Evolutionary conservation across 345 rosid species (phyloP), one percentile per base, ranked within the genome.

Genomic region (Lenwebbia sp.): DNA sequence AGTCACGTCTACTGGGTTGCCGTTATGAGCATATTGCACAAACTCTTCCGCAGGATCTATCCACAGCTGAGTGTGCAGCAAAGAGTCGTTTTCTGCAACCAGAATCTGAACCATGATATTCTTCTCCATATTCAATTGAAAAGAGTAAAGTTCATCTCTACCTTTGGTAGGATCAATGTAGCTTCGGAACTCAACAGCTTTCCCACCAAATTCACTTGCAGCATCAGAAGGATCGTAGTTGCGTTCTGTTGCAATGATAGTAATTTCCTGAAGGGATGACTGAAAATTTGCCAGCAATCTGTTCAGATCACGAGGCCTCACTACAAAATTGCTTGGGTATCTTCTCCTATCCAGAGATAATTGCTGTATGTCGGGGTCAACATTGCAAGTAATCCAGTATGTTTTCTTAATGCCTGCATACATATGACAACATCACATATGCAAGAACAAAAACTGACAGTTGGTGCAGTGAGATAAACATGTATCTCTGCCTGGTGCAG

Each of bases 1-100:
- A 55, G 99, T 97, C 89, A 97, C 93, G 83, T 97, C 99, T 51
- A 95, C 92, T 76, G 99, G 97, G 88, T 94, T 94, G 87, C 99
- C 96, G 47, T 70, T 86, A 90, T 96, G 98, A 88, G 89, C 89
- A 87, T 97, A 97, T 84, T 91, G 97, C 87, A 94, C 90, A 94
- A 96, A 97, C 89, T 96, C 99, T 90, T 96, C 98, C 3, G 89
- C 88, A 82, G 99, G 99, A 92, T 97, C 99, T 87, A 97, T 96
- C 99, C 99, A 96, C 55, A 96, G 93, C 89, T 95, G 98, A 87
- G 98, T 94, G 90, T 97, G 95, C 57, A 97, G 88, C 54, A 93
- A 90, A 56, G 96, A 91, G 88, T 94, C 98, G 56, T 92, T 95
- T 53, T 97, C 98, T 97, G 94, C 91, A 86, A 54, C 70, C 75